phyloP scores from a whole-genome alignment of 2,329 filamentous ascomycete species.

The Ascochyta pisi region DNA sequence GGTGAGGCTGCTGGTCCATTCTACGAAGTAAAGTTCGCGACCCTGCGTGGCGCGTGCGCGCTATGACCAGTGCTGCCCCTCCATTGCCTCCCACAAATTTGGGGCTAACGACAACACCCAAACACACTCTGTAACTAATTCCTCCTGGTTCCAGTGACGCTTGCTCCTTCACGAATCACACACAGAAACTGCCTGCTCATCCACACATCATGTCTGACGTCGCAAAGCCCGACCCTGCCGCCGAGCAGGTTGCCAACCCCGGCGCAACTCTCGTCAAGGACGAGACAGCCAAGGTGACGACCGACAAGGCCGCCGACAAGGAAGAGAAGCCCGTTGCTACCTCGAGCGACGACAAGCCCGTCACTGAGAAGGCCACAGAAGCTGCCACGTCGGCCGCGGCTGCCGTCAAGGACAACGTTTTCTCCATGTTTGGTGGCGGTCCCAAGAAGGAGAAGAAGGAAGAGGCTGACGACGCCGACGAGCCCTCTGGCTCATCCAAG shows the following conservation, averaged over 20 bases:
- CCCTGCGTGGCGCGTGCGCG: not conserved
- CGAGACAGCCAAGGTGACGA: conserved; percentile 55
- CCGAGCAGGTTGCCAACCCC: conserved; percentile 48
- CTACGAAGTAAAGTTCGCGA: conserved; percentile 1
- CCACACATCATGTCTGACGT: conserved; percentile 45
- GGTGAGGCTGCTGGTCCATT: not conserved
- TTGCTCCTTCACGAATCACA: conserved; percentile 9
- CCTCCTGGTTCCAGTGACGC: conserved; percentile 6
- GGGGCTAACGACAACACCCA: conserved; percentile 29
- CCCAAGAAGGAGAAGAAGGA: conserved; percentile 95
- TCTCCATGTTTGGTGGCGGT: conserved; percentile 98
- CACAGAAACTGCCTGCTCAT: conserved; percentile 4
- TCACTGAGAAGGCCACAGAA: conserved; percentile 49
- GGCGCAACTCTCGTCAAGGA: conserved; percentile 51
- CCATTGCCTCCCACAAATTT: conserved; percentile 37
- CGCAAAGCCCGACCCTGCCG: conserved; percentile 51
- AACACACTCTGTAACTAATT: conserved; percentile 23
- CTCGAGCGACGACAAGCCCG: conserved; percentile 60
- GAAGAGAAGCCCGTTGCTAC: conserved; percentile 23
- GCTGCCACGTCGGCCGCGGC: conserved; percentile 44
- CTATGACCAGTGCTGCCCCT: conserved; percentile 22
- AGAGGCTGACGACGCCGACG: conserved; percentile 72
- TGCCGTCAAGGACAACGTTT: conserved; percentile 68
- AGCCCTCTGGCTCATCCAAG: conserved; percentile 83
- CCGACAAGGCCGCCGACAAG: conserved; percentile 44